Conservation (phyloP, 1,284 basidiomycete species). For the Vanrija sp. region DNA sequence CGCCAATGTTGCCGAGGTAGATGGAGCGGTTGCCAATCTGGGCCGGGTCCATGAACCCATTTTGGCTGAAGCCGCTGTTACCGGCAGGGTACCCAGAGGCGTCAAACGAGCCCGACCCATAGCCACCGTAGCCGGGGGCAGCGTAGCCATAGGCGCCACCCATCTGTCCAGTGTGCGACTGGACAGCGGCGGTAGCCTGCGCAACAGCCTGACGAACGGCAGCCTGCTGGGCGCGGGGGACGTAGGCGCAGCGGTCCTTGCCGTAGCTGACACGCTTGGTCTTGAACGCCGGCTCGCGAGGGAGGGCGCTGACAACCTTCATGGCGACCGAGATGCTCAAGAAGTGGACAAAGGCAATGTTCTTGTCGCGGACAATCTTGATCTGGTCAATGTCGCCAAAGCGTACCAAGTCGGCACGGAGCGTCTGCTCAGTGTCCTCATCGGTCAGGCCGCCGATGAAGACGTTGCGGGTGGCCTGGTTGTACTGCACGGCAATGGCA, state of each 20-base stretch:
- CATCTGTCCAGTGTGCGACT: slow-evolving; percentile 39
- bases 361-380: slow-evolving; percentile 96
- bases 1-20: slow-evolving; percentile 89
- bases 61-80: slow-evolving; percentile 8
- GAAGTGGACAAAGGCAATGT: slow-evolving; percentile 96
- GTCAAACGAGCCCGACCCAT: slow-evolving; percentile 5
- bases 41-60: slow-evolving; percentile 37
- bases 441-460: slow-evolving; percentile 89
- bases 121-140: slow-evolving; percentile 24
- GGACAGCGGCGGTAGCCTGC: slow-evolving; percentile 56
- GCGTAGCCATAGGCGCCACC: slow-evolving; percentile 26
- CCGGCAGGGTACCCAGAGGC: slow-evolving; percentile 11
- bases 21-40: slow-evolving; percentile 67
- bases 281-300: slow-evolving; percentile 83
- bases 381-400: slow-evolving; percentile 97
- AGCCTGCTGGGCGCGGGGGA: slow-evolving; percentile 50
- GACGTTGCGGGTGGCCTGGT: slow-evolving; percentile 87
- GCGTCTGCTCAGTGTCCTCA: slow-evolving; percentile 76
- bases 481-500: slow-evolving; percentile 77
- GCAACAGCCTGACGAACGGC: slow-evolving; percentile 53
- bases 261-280: slow-evolving; percentile 92
- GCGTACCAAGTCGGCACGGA: slow-evolving; percentile 74
- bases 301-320: slow-evolving; percentile 86
- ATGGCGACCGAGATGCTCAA: slow-evolving; percentile 85
- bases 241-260: slow-evolving; percentile 89